A percentile compares a stretch with the other conserved stretches of the same genome.
Evolutionary conservation across 2,329 filamentous ascomycete species (phyloP).

Genomic region (Tolypocladium paradoxum): DNA sequence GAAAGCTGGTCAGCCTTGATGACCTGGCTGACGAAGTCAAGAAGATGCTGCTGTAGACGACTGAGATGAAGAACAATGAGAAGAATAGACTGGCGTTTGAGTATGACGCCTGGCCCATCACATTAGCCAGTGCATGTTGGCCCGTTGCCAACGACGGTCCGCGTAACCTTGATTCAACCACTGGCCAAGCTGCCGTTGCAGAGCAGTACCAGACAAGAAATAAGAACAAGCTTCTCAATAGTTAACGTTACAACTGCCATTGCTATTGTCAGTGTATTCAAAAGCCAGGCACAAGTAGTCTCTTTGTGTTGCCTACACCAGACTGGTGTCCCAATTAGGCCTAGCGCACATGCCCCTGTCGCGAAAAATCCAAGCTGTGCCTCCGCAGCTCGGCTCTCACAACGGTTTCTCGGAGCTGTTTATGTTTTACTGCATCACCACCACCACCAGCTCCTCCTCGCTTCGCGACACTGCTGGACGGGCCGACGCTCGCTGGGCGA

Average conservation of each 20-base stretch:
- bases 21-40: constrained; percentile 55
- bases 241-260: neutral
- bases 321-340: neutral
- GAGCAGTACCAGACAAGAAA: too few relatives aligned
- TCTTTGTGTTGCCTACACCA: neutral
- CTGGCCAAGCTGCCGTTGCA: neutral
- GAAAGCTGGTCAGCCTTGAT: constrained; percentile 57
- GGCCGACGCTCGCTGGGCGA: constrained; percentile 2
- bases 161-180: neutral
- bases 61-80: neutral
- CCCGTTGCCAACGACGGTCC: neutral
- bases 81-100: neutral
- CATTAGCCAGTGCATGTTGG: too few relatives aligned
- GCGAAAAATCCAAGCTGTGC: constrained; percentile 27
- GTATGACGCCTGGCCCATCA: neutral
- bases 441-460: neutral
- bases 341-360: constrained; percentile 11
- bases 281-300: too few relatives aligned
- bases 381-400: constrained; percentile 15
- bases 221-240: too few relatives aligned
- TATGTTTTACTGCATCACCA: neutral
- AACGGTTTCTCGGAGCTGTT: neutral
- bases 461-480: neutral
- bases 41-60: constrained; percentile 11
- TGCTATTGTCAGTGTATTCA: neutral